Evolutionary conservation across 768 basidiomycete species (phyloP).

Genomic region (Termitomyces sp.): DNA sequence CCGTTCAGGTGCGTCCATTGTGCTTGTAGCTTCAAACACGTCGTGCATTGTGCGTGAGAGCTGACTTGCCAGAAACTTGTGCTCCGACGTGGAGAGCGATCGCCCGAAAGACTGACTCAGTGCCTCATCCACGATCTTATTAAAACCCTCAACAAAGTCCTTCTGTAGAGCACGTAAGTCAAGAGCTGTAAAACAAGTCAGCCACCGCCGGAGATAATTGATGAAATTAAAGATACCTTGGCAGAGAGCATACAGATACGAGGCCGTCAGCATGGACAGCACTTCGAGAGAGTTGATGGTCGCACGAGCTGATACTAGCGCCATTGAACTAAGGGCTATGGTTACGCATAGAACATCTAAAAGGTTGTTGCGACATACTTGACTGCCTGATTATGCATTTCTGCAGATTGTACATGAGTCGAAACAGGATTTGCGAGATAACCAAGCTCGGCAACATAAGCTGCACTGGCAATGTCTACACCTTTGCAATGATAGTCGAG

Average conservation of each 20-base stretch:
- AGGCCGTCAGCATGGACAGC: slow-evolving; percentile 64
- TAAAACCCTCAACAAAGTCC: slow-evolving; percentile 51
- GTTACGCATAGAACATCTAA: not conserved
- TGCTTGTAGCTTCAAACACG: slow-evolving; percentile 58
- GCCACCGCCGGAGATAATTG: not conserved
- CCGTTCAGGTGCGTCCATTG: slow-evolving; percentile 63
- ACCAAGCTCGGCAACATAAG: slow-evolving; percentile 79
- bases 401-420: slow-evolving; percentile 79
- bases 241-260: slow-evolving; percentile 68
- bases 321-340: slow-evolving; percentile 55
- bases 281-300: slow-evolving; percentile 77
- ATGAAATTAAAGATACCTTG: slow-evolving; percentile 37
- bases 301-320: slow-evolving; percentile 76
- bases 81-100: slow-evolving; percentile 28
- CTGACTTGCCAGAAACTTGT: slow-evolving; percentile 26
- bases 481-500: slow-evolving; percentile 83
- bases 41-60: slow-evolving; percentile 40
- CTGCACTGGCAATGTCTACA: slow-evolving; percentile 77
- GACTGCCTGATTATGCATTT: slow-evolving; percentile 91
- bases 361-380: slow-evolving; percentile 47
- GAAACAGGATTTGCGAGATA: slow-evolving; percentile 80
- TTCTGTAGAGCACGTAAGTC: slow-evolving; percentile 74
- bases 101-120: slow-evolving; percentile 39
- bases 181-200: slow-evolving; percentile 40
- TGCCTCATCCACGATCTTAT: slow-evolving; percentile 43